Conservation (phyloP, 768 basidiomycete species). For the Tubosaeta brunneosetosa region DNA sequence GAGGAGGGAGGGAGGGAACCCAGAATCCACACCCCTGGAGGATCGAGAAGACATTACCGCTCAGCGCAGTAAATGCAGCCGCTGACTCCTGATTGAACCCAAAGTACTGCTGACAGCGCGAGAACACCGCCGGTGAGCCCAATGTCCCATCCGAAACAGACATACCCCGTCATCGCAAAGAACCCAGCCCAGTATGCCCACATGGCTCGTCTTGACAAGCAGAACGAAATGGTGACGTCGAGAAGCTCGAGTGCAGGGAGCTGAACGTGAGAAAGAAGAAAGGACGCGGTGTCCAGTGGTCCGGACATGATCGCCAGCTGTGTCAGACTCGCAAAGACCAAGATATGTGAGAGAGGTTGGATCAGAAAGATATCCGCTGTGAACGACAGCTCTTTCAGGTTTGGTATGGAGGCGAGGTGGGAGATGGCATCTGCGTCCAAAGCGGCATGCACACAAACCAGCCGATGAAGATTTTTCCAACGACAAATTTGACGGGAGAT, state of each 20-base stretch:
- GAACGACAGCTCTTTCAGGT: background rate
- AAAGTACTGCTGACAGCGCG: too few species aligned
- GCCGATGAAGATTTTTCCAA: background rate
- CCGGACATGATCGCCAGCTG: background rate
- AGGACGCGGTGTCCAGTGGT: background rate
- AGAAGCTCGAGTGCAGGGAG: background rate
- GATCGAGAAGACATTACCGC: constrained; percentile 36
- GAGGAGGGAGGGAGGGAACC: background rate
- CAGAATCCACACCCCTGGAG: constrained; percentile 35
- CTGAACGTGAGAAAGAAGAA: background rate
- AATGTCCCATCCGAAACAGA: too few species aligned
- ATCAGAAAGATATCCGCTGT: background rate
- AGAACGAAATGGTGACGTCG: background rate
- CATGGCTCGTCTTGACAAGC: background rate
- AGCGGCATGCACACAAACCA: background rate
- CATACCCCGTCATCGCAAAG: too few species aligned
- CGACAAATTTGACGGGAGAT: background rate
- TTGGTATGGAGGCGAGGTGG: background rate
- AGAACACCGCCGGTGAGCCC: too few species aligned
- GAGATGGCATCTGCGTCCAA: background rate
- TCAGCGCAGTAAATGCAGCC: constrained; percentile 22
- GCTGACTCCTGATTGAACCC: background rate
- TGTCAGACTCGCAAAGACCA: background rate
- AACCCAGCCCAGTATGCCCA: background rate
- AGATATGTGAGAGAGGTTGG: background rate